These are phyloP conservation scores for Metarhizium sp. DNA, from an alignment of 2,329 filamentous ascomycete genomes.

Conservation along the genomic window DNA sequence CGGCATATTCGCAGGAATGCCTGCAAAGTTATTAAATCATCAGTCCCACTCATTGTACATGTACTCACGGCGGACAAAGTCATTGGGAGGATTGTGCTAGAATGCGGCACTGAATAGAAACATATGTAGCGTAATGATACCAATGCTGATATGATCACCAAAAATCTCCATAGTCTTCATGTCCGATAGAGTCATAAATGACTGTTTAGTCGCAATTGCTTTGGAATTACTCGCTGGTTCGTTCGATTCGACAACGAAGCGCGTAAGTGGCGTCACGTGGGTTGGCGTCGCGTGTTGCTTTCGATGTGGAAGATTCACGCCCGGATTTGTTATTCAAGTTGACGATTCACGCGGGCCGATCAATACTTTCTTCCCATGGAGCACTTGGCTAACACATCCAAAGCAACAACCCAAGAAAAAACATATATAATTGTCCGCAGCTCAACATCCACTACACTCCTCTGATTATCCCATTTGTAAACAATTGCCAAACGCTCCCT, in stretches of 20 bases:
- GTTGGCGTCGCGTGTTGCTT: constrained; percentile 12
- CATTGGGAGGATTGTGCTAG: neutral
- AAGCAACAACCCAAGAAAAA: too few species aligned
- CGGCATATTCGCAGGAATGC: neutral
- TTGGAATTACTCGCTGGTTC: neutral
- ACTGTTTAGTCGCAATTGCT: too few species aligned
- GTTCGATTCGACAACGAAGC: neutral
- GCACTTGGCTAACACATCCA: too few species aligned
- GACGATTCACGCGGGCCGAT: neutral
- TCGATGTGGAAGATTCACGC: constrained; percentile 8
- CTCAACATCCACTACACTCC: too few species aligned
- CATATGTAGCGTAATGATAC: neutral
- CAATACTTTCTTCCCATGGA: too few species aligned
- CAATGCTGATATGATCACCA: neutral
- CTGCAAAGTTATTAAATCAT: too few species aligned
- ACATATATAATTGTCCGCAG: too few species aligned
- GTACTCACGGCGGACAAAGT: neutral
- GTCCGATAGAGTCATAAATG: neutral
- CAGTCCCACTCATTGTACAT: neutral
- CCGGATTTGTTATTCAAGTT: neutral
- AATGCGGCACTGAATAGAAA: neutral
- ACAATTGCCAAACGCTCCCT: too few species aligned
- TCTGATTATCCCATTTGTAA: too few species aligned
- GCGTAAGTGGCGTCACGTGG: constrained; percentile 8
- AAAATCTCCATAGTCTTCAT: neutral